Evolutionary conservation across 441 rosid species (phyloP).

Genomic region (Flueggea neowawraea): DNA sequence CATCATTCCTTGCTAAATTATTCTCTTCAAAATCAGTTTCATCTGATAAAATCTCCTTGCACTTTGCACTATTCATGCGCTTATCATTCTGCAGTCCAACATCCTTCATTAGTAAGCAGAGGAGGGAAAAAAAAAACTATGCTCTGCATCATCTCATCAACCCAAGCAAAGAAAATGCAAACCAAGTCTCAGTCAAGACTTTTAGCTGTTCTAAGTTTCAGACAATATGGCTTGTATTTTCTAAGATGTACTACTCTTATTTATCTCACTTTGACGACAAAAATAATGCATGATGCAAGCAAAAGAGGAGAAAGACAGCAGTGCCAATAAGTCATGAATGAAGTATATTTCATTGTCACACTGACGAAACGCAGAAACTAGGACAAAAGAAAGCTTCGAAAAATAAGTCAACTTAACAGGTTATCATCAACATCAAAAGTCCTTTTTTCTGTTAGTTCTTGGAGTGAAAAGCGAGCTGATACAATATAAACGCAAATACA

Average conservation of each 20-base stretch:
- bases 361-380: neutral
- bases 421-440: neutral
- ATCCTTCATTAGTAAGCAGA: neutral
- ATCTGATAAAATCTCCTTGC: constrained; percentile 47
- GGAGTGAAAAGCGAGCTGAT: too few species aligned
- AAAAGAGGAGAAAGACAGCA: too few species aligned
- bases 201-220: neutral
- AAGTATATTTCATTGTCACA: neutral
- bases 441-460: neutral
- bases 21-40: constrained; percentile 18
- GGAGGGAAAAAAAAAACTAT: neutral
- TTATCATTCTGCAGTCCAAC: constrained; percentile 9
- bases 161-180: neutral
- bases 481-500: too few species aligned
- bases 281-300: too few species aligned
- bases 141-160: neutral
- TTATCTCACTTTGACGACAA: too few species aligned
- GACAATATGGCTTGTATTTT: neutral
- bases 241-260: too few species aligned
- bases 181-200: neutral
- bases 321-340: too few species aligned
- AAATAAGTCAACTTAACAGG: too few species aligned
- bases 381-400: neutral
- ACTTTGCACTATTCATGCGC: constrained; percentile 37
- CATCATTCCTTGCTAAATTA: constrained; percentile 20